Conservation (phyloP, 306 rosid genomes). For the Arachis hypogaea region DNA sequence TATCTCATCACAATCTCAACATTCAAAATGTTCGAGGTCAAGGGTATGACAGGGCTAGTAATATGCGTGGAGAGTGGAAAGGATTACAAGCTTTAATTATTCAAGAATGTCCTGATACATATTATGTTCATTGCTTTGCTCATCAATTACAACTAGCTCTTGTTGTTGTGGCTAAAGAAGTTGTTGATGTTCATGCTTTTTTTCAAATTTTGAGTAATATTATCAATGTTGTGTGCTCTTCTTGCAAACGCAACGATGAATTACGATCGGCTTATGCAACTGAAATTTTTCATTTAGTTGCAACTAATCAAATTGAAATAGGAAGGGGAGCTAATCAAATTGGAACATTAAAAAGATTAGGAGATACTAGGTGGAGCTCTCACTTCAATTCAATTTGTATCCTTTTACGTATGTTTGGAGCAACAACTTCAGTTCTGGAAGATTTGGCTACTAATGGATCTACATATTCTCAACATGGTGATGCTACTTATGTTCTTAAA, state of each 20-base stretch:
- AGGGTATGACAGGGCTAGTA: constrained; percentile 1
- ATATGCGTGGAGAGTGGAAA: neutral
- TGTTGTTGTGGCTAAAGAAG: neutral
- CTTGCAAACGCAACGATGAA: neutral
- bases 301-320: neutral
- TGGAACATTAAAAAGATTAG: neutral
- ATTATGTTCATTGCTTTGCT: neutral
- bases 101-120: constrained; percentile 1
- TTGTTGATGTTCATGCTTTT: constrained; percentile 3
- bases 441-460: neutral
- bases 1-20: constrained; percentile 11
- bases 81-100: neutral
- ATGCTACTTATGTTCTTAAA: too few relatives aligned
- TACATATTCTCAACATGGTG: too few relatives aligned
- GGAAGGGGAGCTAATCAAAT: neutral
- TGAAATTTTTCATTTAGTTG: neutral
- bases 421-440: neutral
- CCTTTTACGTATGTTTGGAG: neutral
- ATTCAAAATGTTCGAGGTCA: neutral
- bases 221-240: neutral
- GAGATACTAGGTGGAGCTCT: neutral
- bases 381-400: neutral
- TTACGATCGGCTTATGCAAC: neutral
- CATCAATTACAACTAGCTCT: constrained; percentile 1
- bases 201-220: neutral